Evolutionary conservation across 371 early-diverging fungal species (phyloP), one percentile per base, ranked within the genome.

Genomic region (Syncephalastrum monosporum): DNA sequence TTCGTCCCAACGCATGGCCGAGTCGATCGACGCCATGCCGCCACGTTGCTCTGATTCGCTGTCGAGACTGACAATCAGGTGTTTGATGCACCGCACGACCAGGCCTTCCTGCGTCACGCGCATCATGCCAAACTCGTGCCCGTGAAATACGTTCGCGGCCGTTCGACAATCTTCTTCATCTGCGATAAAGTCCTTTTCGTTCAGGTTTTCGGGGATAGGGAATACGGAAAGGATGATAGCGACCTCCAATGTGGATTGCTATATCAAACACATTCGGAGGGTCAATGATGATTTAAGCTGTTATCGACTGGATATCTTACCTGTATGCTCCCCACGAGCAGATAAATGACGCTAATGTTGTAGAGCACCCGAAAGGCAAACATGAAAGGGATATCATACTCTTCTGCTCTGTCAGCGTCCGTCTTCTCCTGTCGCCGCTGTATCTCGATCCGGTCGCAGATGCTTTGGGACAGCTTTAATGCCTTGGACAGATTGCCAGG

Each of bases 331-430:
- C 77, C 77, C 17, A 77, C 77, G 15, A 77, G 66, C 23, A 77
- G 56, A 62, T 77, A 77, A 21, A 74, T 77, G 12, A 77, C 66
- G 7, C 72, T 71, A 58, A 77, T 77, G 41, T 72, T 77, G 59
- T 77, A 77, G 29, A 77, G 50, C 8, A 77, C 75, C 8, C 77
- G 72, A 50, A 77, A 77, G 8, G 77, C 75, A 64, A 77, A 72
- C 77, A 77, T 77, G 52, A 77, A 77, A 7, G 77, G 77, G 48
- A 77, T 77, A 50, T 77, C 69, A 49, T 64, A 65, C 55, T 77
- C 72, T 10, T 64, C 44, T 48, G 62, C 16, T 47, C 54, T 63
- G 25, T 42, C 55, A 46, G 43, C 52, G 46, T 42, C 55, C 16
- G 10, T 63, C 59, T 64, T 72, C 46, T 74, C 72, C 46, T 70